Base-by-base conservation (phyloP, 805 yeast genomes). In the Hanseniaspora lachancei region DNA sequence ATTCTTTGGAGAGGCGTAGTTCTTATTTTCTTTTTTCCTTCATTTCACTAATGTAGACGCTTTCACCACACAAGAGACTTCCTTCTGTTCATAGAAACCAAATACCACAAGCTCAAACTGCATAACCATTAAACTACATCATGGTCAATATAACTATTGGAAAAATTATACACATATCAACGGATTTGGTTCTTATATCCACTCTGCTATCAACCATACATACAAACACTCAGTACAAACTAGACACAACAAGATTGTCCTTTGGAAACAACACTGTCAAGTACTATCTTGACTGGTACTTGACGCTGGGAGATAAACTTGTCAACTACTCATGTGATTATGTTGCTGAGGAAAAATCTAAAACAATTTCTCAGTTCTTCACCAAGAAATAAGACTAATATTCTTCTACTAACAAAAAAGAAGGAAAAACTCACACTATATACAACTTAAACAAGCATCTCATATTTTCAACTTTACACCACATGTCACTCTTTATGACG, bases 231-330 rank as follows among this genome's bases (percentile, higher is more conserved):
- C 91, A 93, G 0, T 69, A 84, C 29, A 76, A 79, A 1, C 81
- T 82, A 38, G 77, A 83, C 62, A 60, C 78, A 13, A 78, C 77
- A 13, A 53, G 47, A 23, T 47, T 68, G 0, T 62, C 81, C n/a
- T 72, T 72, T 20, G 68, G 70, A 13, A 73, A 74, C 55, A 69
- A 71, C 20, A 77, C 77, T 8, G 68, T 77, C 5, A 75, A 74
- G 60, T 70, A 72, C 40, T 81, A 80, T 62, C 72, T 82, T 5
- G 70, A 71, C 38, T 82, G 80, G 64, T 93, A 89, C 66, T 74
- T 93, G 59, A 84, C 80, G 53, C 65, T 82, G 32, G 98, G 98
- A n/a, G 98, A 93, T 64, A 80, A 81, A 68, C 70, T 84, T 2
- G 81, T 83, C 60, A 96, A 89, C 64, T 77, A 79, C 55, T 72